Base-by-base conservation (phyloP, 2,329 filamentous ascomycete genomes). In the Torrubiella hemipterigena region DNA sequence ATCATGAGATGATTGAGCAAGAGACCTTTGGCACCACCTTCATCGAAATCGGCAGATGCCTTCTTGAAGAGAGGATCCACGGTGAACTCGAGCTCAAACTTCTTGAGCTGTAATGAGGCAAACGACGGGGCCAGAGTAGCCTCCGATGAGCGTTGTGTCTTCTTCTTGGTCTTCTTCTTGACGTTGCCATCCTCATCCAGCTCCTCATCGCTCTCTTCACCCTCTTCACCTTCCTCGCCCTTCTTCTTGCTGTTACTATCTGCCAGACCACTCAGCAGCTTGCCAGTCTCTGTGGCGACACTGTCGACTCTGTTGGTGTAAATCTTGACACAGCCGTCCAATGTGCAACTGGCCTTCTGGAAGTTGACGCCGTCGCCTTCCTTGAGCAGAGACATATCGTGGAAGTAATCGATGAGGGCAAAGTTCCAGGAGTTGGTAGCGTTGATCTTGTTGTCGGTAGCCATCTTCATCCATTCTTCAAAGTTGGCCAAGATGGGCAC, bases 401-500 rank as follows among this genome's bases (percentile, higher is more conserved):
- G 89, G 49, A 98, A 98, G 59, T 98, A 98, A 56, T 98, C 91
- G 51, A 98, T 98, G 13, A 98, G 72, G n/a, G 91, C 91, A 59
- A 98, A 96, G 56, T 96, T 96, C 91, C 91, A 98, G 18, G 87
- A 95, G 56, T 98, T 98, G 37, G 81, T 77, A 29, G 91, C 89
- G 53, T 96, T 98, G 67, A 98, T 98, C 59, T 91, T 91, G 62
- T 98, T 98, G 63, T 98, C 91, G 12, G 91, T 96, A 3, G 91
- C 91, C 86, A 98, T 93, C 68, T 96, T 98, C 86, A 98, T 96
- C 91, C 89, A 96, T 54, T 98, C 91, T 55, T 98, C 91, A 47
- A 96, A 98, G 58, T 98, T 98, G 49, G 91, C 91, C 33, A 98
- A 66, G 45, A 98, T 81, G 2, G 91, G 91, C 17, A 94, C 84